Percentiles rank a stretch among this genome's conserved stretches.
These are phyloP conservation scores for Eudorina sp. DNA, from an alignment of 139 green algal species.

Conservation along the genomic window DNA sequence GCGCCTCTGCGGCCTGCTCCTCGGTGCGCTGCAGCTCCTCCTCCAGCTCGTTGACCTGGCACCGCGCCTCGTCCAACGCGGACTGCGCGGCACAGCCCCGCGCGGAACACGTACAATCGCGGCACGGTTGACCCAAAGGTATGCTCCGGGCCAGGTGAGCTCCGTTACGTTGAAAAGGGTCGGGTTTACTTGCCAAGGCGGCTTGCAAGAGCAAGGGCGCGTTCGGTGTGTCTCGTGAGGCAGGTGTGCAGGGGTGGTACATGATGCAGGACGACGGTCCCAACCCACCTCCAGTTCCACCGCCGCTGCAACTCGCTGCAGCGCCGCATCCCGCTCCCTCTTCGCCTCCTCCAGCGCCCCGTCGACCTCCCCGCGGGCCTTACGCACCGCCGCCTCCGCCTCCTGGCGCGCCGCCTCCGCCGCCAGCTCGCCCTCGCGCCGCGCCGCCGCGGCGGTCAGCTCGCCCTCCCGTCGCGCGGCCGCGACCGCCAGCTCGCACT, in stretches of 20 bases:
- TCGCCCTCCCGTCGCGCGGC: background rate
- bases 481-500: background rate
- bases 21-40: slow-evolving; percentile 2
- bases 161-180: too few relatives aligned
- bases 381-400: background rate
- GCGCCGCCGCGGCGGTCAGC: background rate
- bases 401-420: background rate
- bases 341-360: background rate
- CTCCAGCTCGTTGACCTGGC: background rate
- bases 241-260: background rate
- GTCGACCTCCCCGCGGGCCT: background rate
- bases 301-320: background rate
- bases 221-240: too few relatives aligned
- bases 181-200: too few relatives aligned
- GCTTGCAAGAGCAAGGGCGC: too few relatives aligned
- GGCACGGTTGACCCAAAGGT: too few relatives aligned
- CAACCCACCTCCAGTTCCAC: background rate
- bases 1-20: background rate
- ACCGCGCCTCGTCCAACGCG: background rate
- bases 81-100: too few relatives aligned
- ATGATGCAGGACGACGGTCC: background rate
- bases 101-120: too few relatives aligned
- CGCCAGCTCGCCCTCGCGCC: background rate
- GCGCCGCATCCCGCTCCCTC: background rate
- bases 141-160: too few relatives aligned